A percentile compares a stretch with the other conserved stretches of the same genome.
Evolutionary conservation across 768 basidiomycete species (phyloP).

Genomic region (Russula sp.): DNA sequence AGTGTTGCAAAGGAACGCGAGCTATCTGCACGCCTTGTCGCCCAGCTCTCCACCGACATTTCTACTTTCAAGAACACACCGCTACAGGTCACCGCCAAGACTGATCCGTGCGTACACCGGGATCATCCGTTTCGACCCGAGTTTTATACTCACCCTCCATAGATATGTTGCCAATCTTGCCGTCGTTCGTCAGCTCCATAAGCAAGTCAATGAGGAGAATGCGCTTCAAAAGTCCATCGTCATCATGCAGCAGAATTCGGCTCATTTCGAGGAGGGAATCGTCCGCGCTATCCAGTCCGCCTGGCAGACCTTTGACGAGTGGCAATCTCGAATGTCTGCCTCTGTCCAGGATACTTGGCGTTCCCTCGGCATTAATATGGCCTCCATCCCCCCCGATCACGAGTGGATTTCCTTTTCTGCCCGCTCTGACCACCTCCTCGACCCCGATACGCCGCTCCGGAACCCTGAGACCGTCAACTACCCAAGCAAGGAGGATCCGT

Average conservation of each 20-base stretch:
- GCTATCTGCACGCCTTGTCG: constrained; percentile 72
- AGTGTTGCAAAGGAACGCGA: constrained; percentile 92
- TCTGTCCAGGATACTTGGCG: constrained; percentile 72
- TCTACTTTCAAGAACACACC: constrained; percentile 95
- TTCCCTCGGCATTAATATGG: constrained; percentile 63
- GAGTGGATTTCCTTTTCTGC: constrained; percentile 98
- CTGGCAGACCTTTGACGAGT: constrained; percentile 96
- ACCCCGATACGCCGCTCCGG: constrained; percentile 92
- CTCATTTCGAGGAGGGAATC: constrained; percentile 95
- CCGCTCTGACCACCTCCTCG: constrained; percentile 87
- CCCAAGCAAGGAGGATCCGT: constrained; percentile 86
- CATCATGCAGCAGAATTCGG: constrained; percentile 96
- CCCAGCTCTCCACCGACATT: constrained; percentile 80
- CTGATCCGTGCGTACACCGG: constrained; percentile 66
- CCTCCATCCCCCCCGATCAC: constrained; percentile 70
- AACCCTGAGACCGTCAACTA: constrained; percentile 73
- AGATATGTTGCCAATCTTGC: constrained; percentile 64
- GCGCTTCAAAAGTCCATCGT: constrained; percentile 95
- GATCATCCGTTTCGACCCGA: constrained; percentile 20
- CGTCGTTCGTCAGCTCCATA: constrained; percentile 74
- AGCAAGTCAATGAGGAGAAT: constrained; percentile 96
- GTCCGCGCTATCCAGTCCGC: constrained; percentile 93
- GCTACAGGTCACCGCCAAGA: constrained; percentile 68
- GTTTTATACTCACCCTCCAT: background rate
- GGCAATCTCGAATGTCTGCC: constrained; percentile 73